A percentile compares a stretch with the other conserved stretches of the same genome.
phyloP scores from a whole-genome alignment of 805 yeast genomes.

The Candida ascalaphidarum region DNA sequence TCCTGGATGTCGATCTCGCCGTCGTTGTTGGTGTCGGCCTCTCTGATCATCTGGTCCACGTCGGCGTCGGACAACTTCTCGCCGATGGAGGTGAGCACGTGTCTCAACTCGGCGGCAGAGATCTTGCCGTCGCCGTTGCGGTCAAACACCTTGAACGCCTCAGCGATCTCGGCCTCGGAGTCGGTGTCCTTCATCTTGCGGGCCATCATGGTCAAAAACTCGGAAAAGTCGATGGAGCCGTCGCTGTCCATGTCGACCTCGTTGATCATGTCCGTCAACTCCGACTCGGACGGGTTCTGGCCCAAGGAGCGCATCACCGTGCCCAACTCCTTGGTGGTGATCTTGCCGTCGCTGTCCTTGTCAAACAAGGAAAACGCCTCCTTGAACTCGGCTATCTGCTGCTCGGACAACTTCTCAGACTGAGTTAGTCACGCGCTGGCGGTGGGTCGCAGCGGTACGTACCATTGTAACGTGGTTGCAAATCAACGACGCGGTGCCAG shows the following conservation, averaged over 20 bases:
- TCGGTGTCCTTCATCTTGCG: conserved; percentile 90
- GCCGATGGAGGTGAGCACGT: conserved; percentile 95
- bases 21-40: conserved; percentile 91
- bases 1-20: conserved; percentile 97
- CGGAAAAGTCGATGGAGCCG: conserved; percentile 52
- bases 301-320: conserved; percentile 99
- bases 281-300: conserved; percentile 93
- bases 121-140: conserved; percentile 95
- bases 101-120: conserved; percentile 93
- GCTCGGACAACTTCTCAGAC: conserved; percentile 90
- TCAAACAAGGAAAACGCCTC: conserved; percentile 97
- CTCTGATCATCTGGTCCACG: conserved; percentile 94
- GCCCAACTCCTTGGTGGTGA: conserved; percentile 91
- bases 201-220: conserved; percentile 35
- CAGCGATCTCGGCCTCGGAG: conserved; percentile 93
- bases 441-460: background rate
- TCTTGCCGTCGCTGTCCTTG: conserved; percentile 94
- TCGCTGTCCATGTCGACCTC: conserved; percentile 96
- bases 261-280: conserved; percentile 92
- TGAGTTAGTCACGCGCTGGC: too few relatives aligned
- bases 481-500: too few relatives aligned
- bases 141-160: conserved; percentile 97
- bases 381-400: conserved; percentile 93
- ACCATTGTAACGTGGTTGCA: too few relatives aligned
- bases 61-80: conserved; percentile 95